Evolutionary conservation across 176 grass and related monocot genomes (phyloP), one percentile per base, ranked within the genome.

Genomic region (Miscanthus lutarioriparius): DNA sequence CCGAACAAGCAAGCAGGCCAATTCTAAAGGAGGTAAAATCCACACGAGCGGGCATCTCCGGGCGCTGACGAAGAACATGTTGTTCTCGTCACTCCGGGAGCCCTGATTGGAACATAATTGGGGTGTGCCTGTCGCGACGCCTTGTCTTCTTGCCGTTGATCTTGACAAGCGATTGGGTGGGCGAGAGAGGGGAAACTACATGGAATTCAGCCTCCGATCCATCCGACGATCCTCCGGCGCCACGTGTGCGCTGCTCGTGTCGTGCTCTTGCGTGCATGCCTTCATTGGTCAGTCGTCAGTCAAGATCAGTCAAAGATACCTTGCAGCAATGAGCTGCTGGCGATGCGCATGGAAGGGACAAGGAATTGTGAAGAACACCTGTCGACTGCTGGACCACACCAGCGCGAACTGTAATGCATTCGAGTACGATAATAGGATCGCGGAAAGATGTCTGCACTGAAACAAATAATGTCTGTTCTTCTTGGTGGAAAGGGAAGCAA

Each of bases 1-100:
- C 15, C 16, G 6, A 73, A 53, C 79, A 82, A 84, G 74, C 74
- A 56, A 16, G 73, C 25, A 83, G 67, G 74, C 71, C 47, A 47
- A 76, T 6, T 82, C 63, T 87, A 25, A 35, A 58, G 14, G 10
- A 35, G 71, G 79, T 66, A 82, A 4, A 73, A 66, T 83, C 79
- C 84, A 86, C 45, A 72, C 28, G 84, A 59, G 76, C 37, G 59
- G 81, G 74, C 79, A 90, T 90, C 82, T 85, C 48, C 5, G 1
- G 37, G 22, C 61, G 41, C 8, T 80, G 41, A 38, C 45, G 70
- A 81, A 85, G 62, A 76, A 63, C 48, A 27, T 4, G 14, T 59
- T 66, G 67, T 8, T 70, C 22, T 45, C 58, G 62, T 85, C 87
- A 53, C n/a, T 30, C 45, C 49, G 54, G 54, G 56, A 5, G 58